Evolutionary conservation across 768 basidiomycete genomes (phyloP).

Genomic region (Clitopilus passeckerianus): DNA sequence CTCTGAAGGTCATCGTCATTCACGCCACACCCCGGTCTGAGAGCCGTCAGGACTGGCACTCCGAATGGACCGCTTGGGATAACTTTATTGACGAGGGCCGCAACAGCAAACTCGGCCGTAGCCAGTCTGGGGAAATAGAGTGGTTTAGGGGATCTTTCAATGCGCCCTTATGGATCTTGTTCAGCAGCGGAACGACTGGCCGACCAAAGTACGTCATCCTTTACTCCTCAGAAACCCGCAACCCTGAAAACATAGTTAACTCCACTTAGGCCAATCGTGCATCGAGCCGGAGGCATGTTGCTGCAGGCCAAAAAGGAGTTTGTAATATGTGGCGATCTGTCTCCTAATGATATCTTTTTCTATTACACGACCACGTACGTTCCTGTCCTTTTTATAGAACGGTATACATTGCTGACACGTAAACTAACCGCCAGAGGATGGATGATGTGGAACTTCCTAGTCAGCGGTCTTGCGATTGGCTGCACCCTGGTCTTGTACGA

Average conservation of each 20-base stretch:
- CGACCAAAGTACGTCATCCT: conserved; percentile 48
- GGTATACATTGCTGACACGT: neutral
- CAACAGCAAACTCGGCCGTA: conserved; percentile 39
- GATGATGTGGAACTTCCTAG: conserved; percentile 93
- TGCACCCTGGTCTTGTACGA: conserved; percentile 77
- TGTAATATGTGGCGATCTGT: conserved; percentile 60
- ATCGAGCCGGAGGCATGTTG: conserved; percentile 76
- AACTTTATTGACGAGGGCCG: conserved; percentile 45
- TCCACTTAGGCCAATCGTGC: conserved; percentile 66
- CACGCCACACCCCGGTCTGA: conserved; percentile 32
- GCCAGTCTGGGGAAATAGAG: conserved; percentile 52
- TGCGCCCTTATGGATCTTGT: conserved; percentile 82
- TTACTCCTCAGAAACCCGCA: conserved; percentile 1
- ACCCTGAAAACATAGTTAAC: conserved; percentile 1
- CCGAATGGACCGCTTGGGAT: conserved; percentile 51
- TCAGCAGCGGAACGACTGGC: conserved; percentile 83
- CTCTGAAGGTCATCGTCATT: conserved; percentile 55
- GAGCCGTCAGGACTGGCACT: conserved; percentile 33
- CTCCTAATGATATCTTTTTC: conserved; percentile 68
- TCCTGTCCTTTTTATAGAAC: neutral
- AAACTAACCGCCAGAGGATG: conserved; percentile 49
- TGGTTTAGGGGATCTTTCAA: conserved; percentile 64
- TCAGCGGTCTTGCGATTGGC: conserved; percentile 58
- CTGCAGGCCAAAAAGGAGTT: conserved; percentile 71
- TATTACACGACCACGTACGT: conserved; percentile 80